These are phyloP conservation scores for Corymbia maculata DNA, from an alignment of 345 rosid species.

Conservation along the genomic window DNA sequence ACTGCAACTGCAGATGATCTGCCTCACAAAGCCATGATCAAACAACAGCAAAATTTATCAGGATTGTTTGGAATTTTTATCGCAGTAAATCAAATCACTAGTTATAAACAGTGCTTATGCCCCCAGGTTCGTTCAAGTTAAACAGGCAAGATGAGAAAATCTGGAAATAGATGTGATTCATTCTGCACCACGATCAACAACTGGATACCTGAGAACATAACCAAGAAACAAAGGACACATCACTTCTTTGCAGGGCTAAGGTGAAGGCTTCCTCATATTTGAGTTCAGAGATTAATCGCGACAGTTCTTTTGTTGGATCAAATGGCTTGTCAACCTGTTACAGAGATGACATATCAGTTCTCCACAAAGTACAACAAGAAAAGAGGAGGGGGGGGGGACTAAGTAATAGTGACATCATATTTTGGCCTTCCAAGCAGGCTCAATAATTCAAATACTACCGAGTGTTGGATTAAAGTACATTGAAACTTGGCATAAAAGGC, in stretches of 20 bases:
- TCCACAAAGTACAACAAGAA: neutral
- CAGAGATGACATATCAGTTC: neutral
- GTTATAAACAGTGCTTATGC: neutral
- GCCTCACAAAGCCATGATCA: neutral
- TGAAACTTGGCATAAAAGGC: neutral
- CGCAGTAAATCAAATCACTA: neutral
- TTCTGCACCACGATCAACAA: neutral
- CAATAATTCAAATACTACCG: neutral
- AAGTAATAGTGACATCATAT: neutral
- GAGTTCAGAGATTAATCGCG: constrained; percentile 50
- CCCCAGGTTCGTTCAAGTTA: neutral
- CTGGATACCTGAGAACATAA: constrained; percentile 68
- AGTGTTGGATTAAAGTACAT: neutral
- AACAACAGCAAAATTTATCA: neutral
- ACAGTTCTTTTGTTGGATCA: constrained; percentile 70
- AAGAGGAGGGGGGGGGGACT: neutral
- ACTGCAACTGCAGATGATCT: neutral
- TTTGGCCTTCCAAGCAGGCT: neutral
- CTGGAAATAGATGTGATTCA: neutral
- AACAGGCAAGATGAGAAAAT: neutral
- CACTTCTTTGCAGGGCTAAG: constrained; percentile 69
- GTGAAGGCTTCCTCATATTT: constrained; percentile 84
- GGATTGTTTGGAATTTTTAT: neutral
- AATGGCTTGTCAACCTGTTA: constrained; percentile 52
- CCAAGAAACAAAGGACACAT: constrained; percentile 78